Evolutionary conservation across 2,329 filamentous ascomycete genomes (phyloP).

Genomic region (Dothideomycetes sp.): DNA sequence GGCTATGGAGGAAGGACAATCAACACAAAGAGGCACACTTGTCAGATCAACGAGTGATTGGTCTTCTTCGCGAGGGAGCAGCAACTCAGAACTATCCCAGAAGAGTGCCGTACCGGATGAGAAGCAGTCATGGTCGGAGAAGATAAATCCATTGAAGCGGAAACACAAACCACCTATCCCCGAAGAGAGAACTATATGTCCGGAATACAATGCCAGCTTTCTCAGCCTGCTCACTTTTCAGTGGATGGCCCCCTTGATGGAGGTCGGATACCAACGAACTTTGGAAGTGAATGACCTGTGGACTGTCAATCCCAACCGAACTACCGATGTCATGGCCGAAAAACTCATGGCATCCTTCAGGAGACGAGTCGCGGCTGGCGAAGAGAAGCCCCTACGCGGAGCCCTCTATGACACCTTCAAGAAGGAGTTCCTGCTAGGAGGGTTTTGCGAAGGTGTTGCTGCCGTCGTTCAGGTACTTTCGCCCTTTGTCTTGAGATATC

Average conservation of each 20-base stretch:
- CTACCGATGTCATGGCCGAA: constrained; percentile 56
- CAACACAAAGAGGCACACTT: constrained; percentile 10
- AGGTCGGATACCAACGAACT: constrained; percentile 75
- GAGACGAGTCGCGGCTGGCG: constrained; percentile 50
- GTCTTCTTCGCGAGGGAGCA: constrained; percentile 22
- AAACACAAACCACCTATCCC: constrained; percentile 45
- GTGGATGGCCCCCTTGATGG: constrained; percentile 87
- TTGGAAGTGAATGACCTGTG: constrained; percentile 81
- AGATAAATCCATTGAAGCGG: constrained; percentile 35
- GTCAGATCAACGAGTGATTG: constrained; percentile 20
- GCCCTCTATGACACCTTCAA: constrained; percentile 81
- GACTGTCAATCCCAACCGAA: constrained; percentile 71
- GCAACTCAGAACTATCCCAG: constrained; percentile 15
- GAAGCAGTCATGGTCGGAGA: constrained; percentile 53
- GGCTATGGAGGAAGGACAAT: constrained; percentile 10
- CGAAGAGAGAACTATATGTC: constrained; percentile 42
- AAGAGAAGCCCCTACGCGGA: constrained; percentile 63
- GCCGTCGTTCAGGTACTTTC: constrained; percentile 65
- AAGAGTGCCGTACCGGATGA: constrained; percentile 15
- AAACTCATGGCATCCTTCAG: constrained; percentile 60
- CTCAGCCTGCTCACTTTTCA: constrained; percentile 71
- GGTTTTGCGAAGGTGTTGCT: constrained; percentile 62
- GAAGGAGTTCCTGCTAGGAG: constrained; percentile 74
- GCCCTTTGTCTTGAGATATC: constrained; percentile 73
- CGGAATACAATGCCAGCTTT: constrained; percentile 62